Evolutionary conservation across 345 rosid genomes (phyloP).

Genomic region (Eucalyptus cloeziana): DNA sequence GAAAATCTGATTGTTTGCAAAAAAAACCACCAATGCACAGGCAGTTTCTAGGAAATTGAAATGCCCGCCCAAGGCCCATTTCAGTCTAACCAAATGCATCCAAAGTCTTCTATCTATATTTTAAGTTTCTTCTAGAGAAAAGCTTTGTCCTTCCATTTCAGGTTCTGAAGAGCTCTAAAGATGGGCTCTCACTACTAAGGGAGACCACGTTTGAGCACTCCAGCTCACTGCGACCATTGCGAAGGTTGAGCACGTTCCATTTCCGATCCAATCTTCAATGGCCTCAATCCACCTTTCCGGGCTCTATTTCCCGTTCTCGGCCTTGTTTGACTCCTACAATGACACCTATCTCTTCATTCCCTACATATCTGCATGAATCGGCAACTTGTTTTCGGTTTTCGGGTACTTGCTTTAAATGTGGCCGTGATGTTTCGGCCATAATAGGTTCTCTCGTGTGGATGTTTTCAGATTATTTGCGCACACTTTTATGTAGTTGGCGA

Average conservation of each 20-base stretch:
- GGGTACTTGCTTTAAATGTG: not conserved
- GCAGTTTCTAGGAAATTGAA: not conserved
- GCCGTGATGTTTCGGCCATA: not conserved
- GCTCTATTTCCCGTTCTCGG: not conserved
- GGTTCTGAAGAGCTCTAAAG: not conserved
- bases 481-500: not conserved
- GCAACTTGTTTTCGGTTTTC: not conserved
- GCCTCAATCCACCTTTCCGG: not conserved
- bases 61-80: not conserved
- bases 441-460: not conserved
- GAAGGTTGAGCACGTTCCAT: not conserved
- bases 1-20: not conserved
- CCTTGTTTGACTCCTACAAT: not conserved
- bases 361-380: not conserved
- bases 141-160: not conserved
- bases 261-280: not conserved
- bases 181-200: not conserved
- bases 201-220: not conserved
- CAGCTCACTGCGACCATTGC: not conserved
- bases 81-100: too few species aligned
- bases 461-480: not conserved
- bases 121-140: not conserved
- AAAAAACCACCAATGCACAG: not conserved
- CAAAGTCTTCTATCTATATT: not conserved
- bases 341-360: not conserved